A percentile compares a stretch with the other conserved stretches of the same genome.
phyloP scores from a whole-genome alignment of 2,329 filamentous ascomycete genomes.

The Catunica adiposa region DNA sequence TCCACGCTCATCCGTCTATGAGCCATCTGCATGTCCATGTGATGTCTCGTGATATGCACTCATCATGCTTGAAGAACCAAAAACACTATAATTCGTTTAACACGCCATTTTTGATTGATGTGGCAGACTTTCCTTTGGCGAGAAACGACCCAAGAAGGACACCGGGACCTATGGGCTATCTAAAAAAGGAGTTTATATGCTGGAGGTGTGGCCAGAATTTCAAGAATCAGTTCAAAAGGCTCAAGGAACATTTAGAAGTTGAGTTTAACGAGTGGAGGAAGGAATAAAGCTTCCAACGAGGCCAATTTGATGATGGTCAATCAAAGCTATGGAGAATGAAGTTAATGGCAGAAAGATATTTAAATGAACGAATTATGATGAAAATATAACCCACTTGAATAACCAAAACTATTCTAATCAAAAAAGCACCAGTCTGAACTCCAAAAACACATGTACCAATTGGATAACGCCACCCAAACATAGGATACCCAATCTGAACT shows the following conservation, averaged over 20 bases:
- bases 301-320: neutral
- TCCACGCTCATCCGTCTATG: conserved; percentile 86
- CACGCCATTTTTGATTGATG: conserved; percentile 63
- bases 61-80: conserved; percentile 52
- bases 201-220: conserved; percentile 72
- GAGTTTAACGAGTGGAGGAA: conserved; percentile 65
- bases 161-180: conserved; percentile 38
- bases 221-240: conserved; percentile 51
- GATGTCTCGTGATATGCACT: conserved; percentile 62
- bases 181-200: conserved; percentile 52
- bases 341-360: no score
- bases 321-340: no score
- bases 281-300: conserved; percentile 26
- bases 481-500: no score
- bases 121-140: conserved; percentile 65
- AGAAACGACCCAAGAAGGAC: conserved; percentile 46
- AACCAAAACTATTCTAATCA: no score
- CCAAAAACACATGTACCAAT: no score
- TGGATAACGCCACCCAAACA: no score
- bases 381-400: no score
- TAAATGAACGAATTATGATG: no score
- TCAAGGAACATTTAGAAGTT: conserved; percentile 58
- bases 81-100: conserved; percentile 91
- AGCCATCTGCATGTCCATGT: conserved; percentile 82
- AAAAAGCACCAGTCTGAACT: no score